phyloP scores from a whole-genome alignment of 2,329 filamentous ascomycete genomes.

The Pseudopyrenochaeta lycopersici region DNA sequence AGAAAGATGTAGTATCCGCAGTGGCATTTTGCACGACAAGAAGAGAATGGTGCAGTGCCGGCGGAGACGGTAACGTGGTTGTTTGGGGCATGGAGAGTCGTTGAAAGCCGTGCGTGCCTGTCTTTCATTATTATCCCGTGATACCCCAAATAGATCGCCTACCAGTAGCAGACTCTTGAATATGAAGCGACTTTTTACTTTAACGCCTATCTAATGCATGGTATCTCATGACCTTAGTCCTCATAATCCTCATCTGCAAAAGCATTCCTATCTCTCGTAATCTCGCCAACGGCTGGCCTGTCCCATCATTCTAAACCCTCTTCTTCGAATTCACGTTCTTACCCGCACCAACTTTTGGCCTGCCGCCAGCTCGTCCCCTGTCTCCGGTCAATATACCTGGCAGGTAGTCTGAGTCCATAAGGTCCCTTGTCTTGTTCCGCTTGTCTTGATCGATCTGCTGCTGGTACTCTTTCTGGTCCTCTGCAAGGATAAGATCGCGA shows the following conservation, averaged over 20 bases:
- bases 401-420: conserved; percentile 96
- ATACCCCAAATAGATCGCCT: conserved; percentile 7
- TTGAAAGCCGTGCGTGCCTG: background rate
- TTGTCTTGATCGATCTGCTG: conserved; percentile 70
- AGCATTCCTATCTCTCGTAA: background rate
- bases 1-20: conserved; percentile 58
- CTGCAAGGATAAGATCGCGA: conserved; percentile 80
- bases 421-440: conserved; percentile 75
- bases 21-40: conserved; percentile 58
- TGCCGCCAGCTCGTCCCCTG: conserved; percentile 70
- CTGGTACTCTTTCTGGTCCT: conserved; percentile 95
- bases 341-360: conserved; percentile 83
- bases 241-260: background rate
- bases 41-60: conserved; percentile 60
- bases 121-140: conserved; percentile 1
- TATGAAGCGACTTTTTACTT: background rate
- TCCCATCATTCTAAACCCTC: conserved; percentile 49
- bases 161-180: background rate
- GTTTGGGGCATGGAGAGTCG: conserved; percentile 42
- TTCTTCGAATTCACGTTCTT: conserved; percentile 84
- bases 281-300: background rate
- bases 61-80: conserved; percentile 56
- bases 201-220: conserved; percentile 15
- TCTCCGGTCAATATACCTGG: conserved; percentile 86
- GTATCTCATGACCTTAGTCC: background rate